Conservation (phyloP, 352 stramenopile species). For the Pythium pyrilobum region DNA sequence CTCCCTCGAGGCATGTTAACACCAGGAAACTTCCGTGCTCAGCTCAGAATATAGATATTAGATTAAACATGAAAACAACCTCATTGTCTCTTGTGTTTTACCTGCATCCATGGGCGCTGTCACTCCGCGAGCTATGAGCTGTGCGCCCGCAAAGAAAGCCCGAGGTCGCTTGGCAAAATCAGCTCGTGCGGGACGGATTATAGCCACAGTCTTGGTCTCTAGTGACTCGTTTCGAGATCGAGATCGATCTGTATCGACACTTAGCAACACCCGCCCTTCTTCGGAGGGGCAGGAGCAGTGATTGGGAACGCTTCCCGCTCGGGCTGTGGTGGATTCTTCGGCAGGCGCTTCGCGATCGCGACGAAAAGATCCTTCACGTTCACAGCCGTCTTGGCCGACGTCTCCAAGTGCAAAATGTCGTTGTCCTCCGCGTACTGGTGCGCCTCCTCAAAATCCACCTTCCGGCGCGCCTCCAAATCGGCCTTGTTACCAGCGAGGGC, state of each 20-base stretch:
- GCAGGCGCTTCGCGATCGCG: constrained; percentile 90
- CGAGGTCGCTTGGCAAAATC: not conserved
- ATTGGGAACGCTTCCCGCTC: constrained; percentile 84
- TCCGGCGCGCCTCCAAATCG: constrained; percentile 95
- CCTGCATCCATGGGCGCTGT: constrained; percentile 1
- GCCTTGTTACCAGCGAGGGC: constrained; percentile 98
- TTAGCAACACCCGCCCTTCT: constrained; percentile 84
- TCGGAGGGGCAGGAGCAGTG: constrained; percentile 66
- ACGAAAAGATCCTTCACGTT: constrained; percentile 99
- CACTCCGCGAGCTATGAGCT: not conserved
- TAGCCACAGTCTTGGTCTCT: constrained; percentile 9
- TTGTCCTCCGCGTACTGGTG: constrained; percentile 98
- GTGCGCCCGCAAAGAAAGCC: not conserved
- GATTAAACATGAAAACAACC: constrained; percentile 34
- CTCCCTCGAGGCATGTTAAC: not conserved
- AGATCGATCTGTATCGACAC: not conserved
- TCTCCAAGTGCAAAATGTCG: constrained; percentile 99
- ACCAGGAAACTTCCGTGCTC: not conserved
- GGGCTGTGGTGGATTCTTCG: constrained; percentile 77
- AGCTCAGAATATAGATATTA: constrained; percentile 49
- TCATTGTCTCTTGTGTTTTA: constrained; percentile 7
- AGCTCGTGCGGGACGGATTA: not conserved
- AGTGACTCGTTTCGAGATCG: constrained; percentile 7
- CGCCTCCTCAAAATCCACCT: constrained; percentile 96
- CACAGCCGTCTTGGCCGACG: constrained; percentile 98